Conservation (phyloP, 768 basidiomycete genomes). For the Leucosporidium yakuticum region DNA sequence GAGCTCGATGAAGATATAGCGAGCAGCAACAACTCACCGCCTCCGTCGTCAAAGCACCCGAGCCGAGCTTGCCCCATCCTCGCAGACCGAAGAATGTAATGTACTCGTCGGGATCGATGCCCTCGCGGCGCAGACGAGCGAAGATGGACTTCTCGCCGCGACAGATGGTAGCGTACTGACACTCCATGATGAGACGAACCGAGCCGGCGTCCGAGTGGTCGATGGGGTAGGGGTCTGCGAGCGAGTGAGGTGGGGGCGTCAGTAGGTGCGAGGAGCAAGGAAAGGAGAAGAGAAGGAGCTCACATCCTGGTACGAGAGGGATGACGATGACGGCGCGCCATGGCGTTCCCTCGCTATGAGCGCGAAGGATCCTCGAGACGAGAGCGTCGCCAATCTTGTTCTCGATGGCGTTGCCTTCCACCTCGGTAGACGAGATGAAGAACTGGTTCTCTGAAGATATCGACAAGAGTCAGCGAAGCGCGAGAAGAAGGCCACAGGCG, state of each 20-base stretch:
- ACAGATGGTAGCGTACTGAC: constrained; percentile 81
- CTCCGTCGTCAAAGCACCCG: constrained; percentile 77
- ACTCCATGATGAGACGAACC: constrained; percentile 90
- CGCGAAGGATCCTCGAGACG: constrained; percentile 80
- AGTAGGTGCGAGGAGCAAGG: neutral
- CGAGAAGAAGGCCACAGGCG: neutral
- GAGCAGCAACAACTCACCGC: constrained; percentile 44
- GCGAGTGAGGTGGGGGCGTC: neutral
- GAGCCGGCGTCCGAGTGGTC: constrained; percentile 90
- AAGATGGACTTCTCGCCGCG: constrained; percentile 91
- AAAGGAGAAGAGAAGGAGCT: constrained; percentile 47
- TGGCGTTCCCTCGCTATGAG: constrained; percentile 67
- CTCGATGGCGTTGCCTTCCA: constrained; percentile 78
- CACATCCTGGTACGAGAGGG: constrained; percentile 86
- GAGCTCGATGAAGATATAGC: too few species aligned
- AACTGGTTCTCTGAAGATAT: constrained; percentile 44
- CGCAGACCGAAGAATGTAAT: constrained; percentile 84
- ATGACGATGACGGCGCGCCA: constrained; percentile 94
- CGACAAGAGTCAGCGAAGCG: constrained; percentile 43
- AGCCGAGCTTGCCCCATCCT: constrained; percentile 86
- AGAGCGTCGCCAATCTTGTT: constrained; percentile 93
- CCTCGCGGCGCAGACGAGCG: constrained; percentile 70
- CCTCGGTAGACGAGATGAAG: constrained; percentile 57
- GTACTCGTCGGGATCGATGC: constrained; percentile 87
- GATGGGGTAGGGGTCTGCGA: constrained; percentile 51